Conservation (phyloP, 2,329 filamentous ascomycete genomes). For the Curvularia lunata region DNA sequence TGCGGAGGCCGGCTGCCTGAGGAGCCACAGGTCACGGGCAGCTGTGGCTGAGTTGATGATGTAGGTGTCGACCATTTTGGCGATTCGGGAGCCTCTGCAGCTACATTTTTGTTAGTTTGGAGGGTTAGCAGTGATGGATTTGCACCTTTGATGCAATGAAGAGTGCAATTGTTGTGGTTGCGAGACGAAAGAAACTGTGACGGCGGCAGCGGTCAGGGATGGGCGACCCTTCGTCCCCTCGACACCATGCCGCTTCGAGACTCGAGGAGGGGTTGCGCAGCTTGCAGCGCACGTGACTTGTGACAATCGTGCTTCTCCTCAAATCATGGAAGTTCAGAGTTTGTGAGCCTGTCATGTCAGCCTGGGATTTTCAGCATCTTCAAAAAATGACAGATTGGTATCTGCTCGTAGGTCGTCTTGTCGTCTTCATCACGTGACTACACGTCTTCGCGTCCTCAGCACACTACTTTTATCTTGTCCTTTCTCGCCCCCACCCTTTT, state of each 20-base stretch:
- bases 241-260: conserved; percentile 32
- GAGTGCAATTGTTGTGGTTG: conserved; percentile 29
- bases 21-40: conserved; percentile 28
- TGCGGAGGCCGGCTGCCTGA: conserved; percentile 35
- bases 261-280: conserved; percentile 14
- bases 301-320: too few species aligned
- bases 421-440: conserved; percentile 1
- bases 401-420: background rate
- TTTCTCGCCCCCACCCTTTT: background rate
- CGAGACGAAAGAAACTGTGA: conserved; percentile 28
- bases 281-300: conserved; percentile 21
- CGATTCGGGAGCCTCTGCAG: conserved; percentile 23
- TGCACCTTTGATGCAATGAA: conserved; percentile 23
- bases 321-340: background rate
- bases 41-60: conserved; percentile 39
- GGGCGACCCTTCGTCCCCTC: conserved; percentile 25
- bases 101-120: conserved; percentile 29
- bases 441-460: background rate
- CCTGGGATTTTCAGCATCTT: background rate
- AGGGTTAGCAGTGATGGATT: conserved; percentile 36
- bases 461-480: background rate
- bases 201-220: conserved; percentile 34
- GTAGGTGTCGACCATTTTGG: conserved; percentile 27
- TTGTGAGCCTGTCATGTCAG: background rate
- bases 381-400: background rate